Evolutionary conservation across 1,284 basidiomycete species (phyloP).

Genomic region (Serendipita sp.): DNA sequence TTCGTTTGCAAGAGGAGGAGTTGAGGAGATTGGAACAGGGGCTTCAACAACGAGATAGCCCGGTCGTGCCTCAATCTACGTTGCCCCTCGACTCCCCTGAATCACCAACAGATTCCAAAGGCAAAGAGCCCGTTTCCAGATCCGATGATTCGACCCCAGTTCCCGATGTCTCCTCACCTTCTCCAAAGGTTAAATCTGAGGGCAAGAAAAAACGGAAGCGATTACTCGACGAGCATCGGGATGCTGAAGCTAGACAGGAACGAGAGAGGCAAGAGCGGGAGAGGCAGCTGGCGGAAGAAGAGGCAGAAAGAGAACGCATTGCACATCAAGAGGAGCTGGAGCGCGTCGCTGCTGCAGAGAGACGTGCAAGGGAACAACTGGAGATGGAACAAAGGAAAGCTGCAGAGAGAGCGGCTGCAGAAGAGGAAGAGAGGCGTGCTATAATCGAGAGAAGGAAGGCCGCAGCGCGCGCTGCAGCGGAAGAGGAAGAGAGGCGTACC

Average conservation of each 20-base stretch:
- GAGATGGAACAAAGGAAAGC: conserved; percentile 9
- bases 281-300: neutral
- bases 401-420: conserved; percentile 29
- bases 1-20: neutral
- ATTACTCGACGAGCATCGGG: neutral
- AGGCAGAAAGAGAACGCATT: neutral
- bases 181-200: neutral
- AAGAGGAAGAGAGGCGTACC: conserved; percentile 32
- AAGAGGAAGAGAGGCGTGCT: conserved; percentile 32
- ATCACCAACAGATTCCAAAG: neutral
- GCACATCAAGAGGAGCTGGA: neutral
- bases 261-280: neutral
- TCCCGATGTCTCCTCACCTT: neutral
- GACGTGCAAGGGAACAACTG: conserved; percentile 4
- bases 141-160: neutral
- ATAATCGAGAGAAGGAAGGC: conserved; percentile 24
- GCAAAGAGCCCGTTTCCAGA: neutral
- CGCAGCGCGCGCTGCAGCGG: conserved; percentile 32
- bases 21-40: neutral
- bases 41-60: neutral
- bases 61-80: neutral
- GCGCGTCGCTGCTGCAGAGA: neutral
- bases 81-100: too few relatives aligned
- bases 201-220: neutral
- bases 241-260: neutral